A percentile compares a stretch with the other conserved stretches of the same genome.
These are phyloP conservation scores for Aspergillus affinis DNA, from an alignment of 495 filamentous ascomycete genomes.

Conservation along the genomic window DNA sequence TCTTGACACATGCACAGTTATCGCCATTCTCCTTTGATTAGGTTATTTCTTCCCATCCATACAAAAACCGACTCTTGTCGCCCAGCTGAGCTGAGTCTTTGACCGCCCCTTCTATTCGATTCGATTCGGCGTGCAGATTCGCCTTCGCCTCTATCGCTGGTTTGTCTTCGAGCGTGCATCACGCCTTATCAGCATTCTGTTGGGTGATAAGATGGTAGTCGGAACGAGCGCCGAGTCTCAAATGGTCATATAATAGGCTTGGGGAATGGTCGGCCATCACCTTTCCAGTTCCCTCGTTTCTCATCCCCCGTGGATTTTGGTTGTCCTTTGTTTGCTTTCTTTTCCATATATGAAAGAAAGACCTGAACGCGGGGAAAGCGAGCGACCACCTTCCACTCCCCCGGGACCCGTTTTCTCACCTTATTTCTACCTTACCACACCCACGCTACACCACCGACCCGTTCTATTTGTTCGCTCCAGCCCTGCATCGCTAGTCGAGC, in stretches of 20 bases:
- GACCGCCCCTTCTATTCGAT: background rate
- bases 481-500: background rate
- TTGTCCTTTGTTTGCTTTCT: background rate
- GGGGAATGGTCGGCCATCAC: background rate
- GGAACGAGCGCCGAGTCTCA: background rate
- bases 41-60: conserved; percentile 6
- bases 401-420: background rate
- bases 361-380: background rate
- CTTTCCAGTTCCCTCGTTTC: background rate
- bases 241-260: background rate
- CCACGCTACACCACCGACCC: background rate
- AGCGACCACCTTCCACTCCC: background rate
- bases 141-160: conserved; percentile 5
- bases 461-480: background rate
- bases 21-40: conserved; percentile 2
- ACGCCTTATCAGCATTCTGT: conserved; percentile 9
- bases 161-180: background rate
- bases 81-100: conserved; percentile 6
- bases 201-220: conserved; percentile 4
- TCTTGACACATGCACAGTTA: background rate
- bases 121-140: conserved; percentile 1
- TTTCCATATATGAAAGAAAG: background rate
- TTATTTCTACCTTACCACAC: background rate
- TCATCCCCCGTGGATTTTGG: background rate
- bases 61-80: conserved; percentile 2